A percentile compares a stretch with the other conserved stretches of the same genome.
Conservation (phyloP, 129 eudicot species). For the Artemisia argyi region DNA sequence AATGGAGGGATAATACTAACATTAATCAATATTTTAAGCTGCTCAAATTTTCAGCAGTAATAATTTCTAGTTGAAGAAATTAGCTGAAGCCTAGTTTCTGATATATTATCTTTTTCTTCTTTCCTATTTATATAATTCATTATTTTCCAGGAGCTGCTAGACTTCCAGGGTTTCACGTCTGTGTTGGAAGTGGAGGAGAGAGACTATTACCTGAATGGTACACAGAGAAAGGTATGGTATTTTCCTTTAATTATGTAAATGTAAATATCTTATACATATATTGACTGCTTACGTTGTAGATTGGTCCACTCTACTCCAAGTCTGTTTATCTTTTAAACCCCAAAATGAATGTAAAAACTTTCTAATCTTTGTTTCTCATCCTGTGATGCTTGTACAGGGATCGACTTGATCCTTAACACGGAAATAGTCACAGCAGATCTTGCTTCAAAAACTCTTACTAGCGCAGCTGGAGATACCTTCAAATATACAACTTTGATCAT, state of each 20-base stretch:
- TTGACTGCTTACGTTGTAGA: neutral
- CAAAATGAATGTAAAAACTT: neutral
- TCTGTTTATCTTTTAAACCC: neutral
- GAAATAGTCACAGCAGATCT: slow-evolving; percentile 92
- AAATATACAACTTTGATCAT: slow-evolving; percentile 60
- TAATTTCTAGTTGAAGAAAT: too few relatives aligned
- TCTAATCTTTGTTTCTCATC: neutral
- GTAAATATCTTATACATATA: neutral
- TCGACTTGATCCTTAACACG: slow-evolving; percentile 73
- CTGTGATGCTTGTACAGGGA: slow-evolving; percentile 55
- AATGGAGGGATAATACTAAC: too few relatives aligned
- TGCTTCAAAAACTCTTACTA: slow-evolving; percentile 75
- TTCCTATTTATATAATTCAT: neutral
- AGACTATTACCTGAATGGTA: slow-evolving; percentile 94
- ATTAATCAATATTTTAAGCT: too few relatives aligned
- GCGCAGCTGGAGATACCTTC: slow-evolving; percentile 77
- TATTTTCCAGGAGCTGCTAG: slow-evolving; percentile 76
- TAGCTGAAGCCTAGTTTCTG: too few relatives aligned
- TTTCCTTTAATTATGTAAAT: neutral
- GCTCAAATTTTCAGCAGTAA: too few relatives aligned
- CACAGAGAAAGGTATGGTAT: slow-evolving; percentile 68
- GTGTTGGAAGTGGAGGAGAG: slow-evolving; percentile 99
- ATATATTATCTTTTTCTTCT: neutral
- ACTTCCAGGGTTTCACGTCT: slow-evolving; percentile 93
- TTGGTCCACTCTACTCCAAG: neutral